phyloP scores from a whole-genome alignment of 1,284 basidiomycete species.

The Papiliotrema flavescens region DNA sequence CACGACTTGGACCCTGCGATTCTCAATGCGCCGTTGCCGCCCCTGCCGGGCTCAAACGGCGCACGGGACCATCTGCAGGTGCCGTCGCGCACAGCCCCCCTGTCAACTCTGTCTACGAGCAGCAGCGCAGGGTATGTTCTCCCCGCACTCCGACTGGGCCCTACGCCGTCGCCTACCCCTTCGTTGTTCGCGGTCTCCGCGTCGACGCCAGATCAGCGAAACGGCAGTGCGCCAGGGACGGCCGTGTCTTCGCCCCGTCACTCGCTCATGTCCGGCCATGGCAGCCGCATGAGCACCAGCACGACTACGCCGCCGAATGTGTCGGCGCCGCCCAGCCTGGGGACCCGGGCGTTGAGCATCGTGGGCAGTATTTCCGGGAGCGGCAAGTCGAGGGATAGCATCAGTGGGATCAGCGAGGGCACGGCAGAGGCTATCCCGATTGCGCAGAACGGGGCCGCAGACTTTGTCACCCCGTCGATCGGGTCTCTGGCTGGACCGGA shows the following conservation, averaged over 20 bases:
- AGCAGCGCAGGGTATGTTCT: constrained; percentile 8
- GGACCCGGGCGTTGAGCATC: constrained; percentile 7
- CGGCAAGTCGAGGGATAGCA: constrained; percentile 5
- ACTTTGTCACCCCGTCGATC: not conserved
- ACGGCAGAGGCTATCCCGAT: not conserved
- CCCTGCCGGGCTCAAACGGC: not conserved
- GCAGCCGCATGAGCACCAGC: not conserved
- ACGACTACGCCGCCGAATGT: not conserved
- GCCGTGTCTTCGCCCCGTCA: constrained; percentile 2
- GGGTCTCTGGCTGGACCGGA: constrained; percentile 4
- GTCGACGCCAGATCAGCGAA: not conserved
- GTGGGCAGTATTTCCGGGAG: constrained; percentile 7
- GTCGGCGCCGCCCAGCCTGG: not conserved
- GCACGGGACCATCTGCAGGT: not conserved
- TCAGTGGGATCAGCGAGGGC: constrained; percentile 6
- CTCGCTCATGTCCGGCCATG: not conserved
- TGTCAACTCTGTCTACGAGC: not conserved
- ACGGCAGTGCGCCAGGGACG: not conserved
- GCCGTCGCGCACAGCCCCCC: not conserved
- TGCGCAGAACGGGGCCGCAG: not conserved
- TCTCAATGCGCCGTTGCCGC: constrained; percentile 2
- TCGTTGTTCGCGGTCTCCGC: not conserved
- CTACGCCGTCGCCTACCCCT: not conserved
- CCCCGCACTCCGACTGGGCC: constrained; percentile 20
- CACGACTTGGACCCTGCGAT: not conserved